Evolutionary conservation across 2,329 filamentous ascomycete genomes (phyloP).

Genomic region (Sarocladium kiliense): DNA sequence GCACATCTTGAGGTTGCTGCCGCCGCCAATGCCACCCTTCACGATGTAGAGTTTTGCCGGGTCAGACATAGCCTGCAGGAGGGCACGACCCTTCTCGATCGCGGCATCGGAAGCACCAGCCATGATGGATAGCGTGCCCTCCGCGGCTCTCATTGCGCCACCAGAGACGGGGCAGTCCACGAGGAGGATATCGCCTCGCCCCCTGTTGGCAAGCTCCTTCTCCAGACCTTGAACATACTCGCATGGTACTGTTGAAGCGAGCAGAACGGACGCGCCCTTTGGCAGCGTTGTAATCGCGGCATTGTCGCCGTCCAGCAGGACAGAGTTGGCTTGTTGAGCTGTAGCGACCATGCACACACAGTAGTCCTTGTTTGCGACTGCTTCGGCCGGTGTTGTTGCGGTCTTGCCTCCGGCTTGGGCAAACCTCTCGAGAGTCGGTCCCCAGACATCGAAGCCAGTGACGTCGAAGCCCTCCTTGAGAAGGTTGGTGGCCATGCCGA

Average conservation of each 20-base stretch:
- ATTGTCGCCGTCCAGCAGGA: constrained; percentile 54
- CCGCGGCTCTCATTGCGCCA: constrained; percentile 38
- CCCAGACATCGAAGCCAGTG: constrained; percentile 67
- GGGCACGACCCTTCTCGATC: constrained; percentile 48
- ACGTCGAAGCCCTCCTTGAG: constrained; percentile 62
- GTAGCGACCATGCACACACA: constrained; percentile 75
- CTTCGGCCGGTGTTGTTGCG: constrained; percentile 54
- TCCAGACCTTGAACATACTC: constrained; percentile 59
- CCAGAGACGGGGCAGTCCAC: constrained; percentile 33
- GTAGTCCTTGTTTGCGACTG: constrained; percentile 53
- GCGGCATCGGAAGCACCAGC: constrained; percentile 55
- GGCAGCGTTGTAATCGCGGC: constrained; percentile 47
- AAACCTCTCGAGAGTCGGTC: constrained; percentile 62
- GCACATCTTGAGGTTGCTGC: constrained; percentile 65
- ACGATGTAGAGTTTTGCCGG: constrained; percentile 57
- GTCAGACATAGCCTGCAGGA: constrained; percentile 61
- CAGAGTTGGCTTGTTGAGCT: constrained; percentile 60
- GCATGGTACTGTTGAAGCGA: constrained; percentile 67
- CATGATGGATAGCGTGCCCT: constrained; percentile 69
- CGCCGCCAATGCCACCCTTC: constrained; percentile 54
- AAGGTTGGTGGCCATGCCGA: constrained; percentile 74
- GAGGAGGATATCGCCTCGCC: constrained; percentile 50
- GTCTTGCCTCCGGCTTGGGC: constrained; percentile 54
- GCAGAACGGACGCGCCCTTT: constrained; percentile 53
- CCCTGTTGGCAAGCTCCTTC: constrained; percentile 46